Percentiles rank a stretch among this genome's conserved stretches.
These are phyloP conservation scores for Obba rivulosa DNA, from an alignment of 768 basidiomycete genomes.

Conservation along the genomic window DNA sequence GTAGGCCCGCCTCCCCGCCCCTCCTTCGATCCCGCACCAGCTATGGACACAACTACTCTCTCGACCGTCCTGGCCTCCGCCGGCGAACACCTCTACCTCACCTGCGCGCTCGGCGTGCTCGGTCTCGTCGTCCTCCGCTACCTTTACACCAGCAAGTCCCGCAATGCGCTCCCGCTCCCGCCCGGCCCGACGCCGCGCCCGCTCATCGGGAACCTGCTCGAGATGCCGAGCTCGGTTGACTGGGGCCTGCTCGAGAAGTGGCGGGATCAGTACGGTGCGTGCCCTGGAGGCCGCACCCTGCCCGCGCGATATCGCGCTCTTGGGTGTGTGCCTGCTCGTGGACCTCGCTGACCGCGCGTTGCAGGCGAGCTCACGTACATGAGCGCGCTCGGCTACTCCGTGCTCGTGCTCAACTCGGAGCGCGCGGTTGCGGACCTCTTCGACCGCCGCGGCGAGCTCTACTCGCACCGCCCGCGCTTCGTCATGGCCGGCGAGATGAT, in stretches of 20 bases:
- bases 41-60: no score
- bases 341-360: background rate
- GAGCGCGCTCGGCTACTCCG: background rate
- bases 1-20: no score
- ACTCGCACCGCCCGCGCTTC: background rate
- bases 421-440: background rate
- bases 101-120: no score
- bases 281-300: no score
- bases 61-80: no score
- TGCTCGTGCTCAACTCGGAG: background rate
- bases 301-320: no score
- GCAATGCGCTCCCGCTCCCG: slow-evolving; percentile 17
- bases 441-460: background rate
- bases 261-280: background rate
- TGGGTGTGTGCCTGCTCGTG: no score
- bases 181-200: slow-evolving; percentile 23
- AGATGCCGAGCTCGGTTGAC: slow-evolving; percentile 21
- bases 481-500: slow-evolving; percentile 24
- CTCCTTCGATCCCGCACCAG: no score
- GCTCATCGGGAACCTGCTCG: slow-evolving; percentile 21
- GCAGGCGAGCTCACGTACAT: slow-evolving; percentile 4
- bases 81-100: no score
- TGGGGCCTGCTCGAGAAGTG: slow-evolving; percentile 5
- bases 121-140: no score
- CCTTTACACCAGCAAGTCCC: no score